phyloP scores from a whole-genome alignment of 139 green algal species.

The Marvania coccoides region DNA sequence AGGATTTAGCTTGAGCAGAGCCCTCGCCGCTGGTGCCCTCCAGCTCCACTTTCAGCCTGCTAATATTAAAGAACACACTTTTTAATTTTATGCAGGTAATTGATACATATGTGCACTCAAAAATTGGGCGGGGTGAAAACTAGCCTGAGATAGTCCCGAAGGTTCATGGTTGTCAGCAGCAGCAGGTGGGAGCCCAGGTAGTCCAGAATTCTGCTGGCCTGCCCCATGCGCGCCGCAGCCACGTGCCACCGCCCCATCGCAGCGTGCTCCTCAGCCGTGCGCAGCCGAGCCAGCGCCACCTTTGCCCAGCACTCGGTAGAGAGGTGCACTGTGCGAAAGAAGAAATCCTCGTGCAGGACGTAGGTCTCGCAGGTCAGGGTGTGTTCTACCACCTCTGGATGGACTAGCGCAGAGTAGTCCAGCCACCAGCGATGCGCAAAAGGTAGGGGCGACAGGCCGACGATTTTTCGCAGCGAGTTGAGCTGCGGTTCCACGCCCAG shows the following conservation, averaged over 20 bases:
- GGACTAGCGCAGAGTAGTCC: constrained; percentile 31
- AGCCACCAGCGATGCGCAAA: neutral
- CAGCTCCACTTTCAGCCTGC: constrained; percentile 52
- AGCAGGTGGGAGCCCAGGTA: constrained; percentile 44
- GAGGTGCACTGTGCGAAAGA: constrained; percentile 47
- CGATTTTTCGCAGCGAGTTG: constrained; percentile 10
- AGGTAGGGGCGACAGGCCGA: constrained; percentile 10
- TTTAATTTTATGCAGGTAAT: too few relatives aligned
- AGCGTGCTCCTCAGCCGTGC: constrained; percentile 2
- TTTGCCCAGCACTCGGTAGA: constrained; percentile 45
- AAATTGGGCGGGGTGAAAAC: too few relatives aligned
- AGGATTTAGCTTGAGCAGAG: constrained; percentile 20
- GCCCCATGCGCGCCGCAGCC: constrained; percentile 18
- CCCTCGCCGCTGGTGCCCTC: constrained; percentile 43
- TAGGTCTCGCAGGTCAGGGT: constrained; percentile 36
- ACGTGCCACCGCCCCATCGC: constrained; percentile 23
- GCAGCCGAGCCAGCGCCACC: constrained; percentile 12
- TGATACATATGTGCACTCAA: too few relatives aligned
- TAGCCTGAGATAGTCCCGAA: constrained; percentile 42
- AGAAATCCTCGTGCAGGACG: constrained; percentile 40
- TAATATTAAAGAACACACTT: too few relatives aligned
- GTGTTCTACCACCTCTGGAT: constrained; percentile 22
- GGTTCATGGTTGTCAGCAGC: constrained; percentile 43
- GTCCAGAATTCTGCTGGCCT: constrained; percentile 30
- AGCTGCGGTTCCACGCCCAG: constrained; percentile 47